Conservation (phyloP, 2,329 filamentous ascomycete species). For the Ploettnerulaceae sp. region DNA sequence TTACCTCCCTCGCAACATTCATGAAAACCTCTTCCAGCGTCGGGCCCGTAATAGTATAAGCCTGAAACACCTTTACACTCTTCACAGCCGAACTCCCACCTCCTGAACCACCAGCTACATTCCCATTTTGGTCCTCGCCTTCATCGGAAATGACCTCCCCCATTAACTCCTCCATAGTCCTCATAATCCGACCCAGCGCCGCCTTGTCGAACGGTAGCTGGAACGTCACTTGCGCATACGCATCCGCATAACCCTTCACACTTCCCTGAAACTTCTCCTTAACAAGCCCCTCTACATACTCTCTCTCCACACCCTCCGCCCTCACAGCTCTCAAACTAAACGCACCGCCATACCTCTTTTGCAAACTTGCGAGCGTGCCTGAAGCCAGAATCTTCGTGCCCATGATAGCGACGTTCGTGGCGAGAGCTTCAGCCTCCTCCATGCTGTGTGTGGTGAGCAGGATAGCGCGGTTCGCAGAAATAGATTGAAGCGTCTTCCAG, state of each 20-base stretch:
- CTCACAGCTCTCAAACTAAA: constrained; percentile 23
- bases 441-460: constrained; percentile 37
- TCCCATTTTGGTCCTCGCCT: constrained; percentile 3
- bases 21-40: constrained; percentile 31
- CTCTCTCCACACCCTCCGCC: not conserved
- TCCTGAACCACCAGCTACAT: not conserved
- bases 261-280: constrained; percentile 15
- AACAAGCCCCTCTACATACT: constrained; percentile 15
- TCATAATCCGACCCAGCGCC: constrained; percentile 25
- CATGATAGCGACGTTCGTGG: constrained; percentile 35
- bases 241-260: constrained; percentile 23
- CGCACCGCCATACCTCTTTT: constrained; percentile 22
- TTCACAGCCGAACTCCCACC: constrained; percentile 11
- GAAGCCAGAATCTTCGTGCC: constrained; percentile 32
- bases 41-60: constrained; percentile 28
- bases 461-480: constrained; percentile 31
- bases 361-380: constrained; percentile 23
- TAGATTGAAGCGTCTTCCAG: constrained; percentile 33
- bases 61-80: constrained; percentile 15
- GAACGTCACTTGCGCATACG: constrained; percentile 26
- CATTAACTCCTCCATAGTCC: constrained; percentile 26
- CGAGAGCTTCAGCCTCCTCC: constrained; percentile 36
- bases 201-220: constrained; percentile 22
- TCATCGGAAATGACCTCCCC: constrained; percentile 15
- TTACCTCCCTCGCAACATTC: constrained; percentile 27